Percentiles rank a stretch among this genome's conserved stretches.
Evolutionary conservation across 148 eudicot species (phyloP).

Genomic region (Cornus florida): DNA sequence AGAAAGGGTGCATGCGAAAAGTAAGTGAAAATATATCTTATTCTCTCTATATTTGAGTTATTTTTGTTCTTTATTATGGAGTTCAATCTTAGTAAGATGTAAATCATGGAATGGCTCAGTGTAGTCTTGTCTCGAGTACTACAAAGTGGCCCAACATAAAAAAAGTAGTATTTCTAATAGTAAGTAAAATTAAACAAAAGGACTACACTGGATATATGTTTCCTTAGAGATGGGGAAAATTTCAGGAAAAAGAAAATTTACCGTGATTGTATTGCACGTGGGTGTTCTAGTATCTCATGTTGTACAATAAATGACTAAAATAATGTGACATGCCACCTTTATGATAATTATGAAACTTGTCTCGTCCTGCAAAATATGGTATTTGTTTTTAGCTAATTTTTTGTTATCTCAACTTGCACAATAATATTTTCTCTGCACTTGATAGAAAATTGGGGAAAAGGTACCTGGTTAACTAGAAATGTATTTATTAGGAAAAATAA

Average conservation of each 20-base stretch:
- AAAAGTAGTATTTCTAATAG: no score
- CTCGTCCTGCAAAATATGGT: neutral
- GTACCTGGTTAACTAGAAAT: no score
- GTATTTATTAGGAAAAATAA: no score
- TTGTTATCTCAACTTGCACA: neutral
- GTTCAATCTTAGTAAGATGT: neutral
- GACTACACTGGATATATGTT: neutral
- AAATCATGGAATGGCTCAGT: neutral
- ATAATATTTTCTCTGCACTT: no score
- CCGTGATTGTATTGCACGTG: neutral
- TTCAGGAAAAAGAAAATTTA: no score
- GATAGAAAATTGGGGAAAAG: no score
- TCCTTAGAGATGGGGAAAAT: neutral
- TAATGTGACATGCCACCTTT: neutral
- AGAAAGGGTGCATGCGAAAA: slow-evolving; percentile 90
- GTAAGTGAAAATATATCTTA: slow-evolving; percentile 21
- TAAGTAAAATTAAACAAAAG: no score
- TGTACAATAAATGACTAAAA: neutral
- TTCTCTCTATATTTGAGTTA: neutral
- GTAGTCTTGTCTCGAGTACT: neutral
- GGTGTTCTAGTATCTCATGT: neutral
- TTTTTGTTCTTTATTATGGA: neutral
- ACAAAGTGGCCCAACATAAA: neutral
- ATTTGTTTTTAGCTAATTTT: no score
- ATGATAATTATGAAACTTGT: neutral